These are phyloP conservation scores for Umbelopsis vinacea DNA, from an alignment of 192 early-diverging fungal species.

Conservation along the genomic window DNA sequence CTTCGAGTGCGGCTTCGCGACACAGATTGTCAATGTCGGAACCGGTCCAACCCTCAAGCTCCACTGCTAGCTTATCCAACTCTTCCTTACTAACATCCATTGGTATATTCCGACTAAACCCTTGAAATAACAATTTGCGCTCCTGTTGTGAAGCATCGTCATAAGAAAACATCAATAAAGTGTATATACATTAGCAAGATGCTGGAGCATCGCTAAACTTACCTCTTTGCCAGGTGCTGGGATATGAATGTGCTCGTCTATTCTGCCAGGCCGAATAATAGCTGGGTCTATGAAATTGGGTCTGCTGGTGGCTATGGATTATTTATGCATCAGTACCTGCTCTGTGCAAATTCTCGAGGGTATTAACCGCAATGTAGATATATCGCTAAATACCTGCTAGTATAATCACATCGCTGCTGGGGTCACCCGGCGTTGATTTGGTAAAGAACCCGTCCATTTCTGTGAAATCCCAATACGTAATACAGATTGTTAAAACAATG, in stretches of 20 bases:
- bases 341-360: too few relatives aligned
- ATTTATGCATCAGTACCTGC: background rate
- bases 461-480: conserved; percentile 18
- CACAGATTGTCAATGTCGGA: conserved; percentile 85
- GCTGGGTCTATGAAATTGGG: conserved; percentile 78
- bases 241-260: conserved; percentile 79
- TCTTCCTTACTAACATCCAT: conserved; percentile 50
- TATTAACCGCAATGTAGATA: background rate
- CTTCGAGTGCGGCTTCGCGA: conserved; percentile 79
- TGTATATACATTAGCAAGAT: background rate
- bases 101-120: conserved; percentile 59
- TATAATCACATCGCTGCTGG: conserved; percentile 64
- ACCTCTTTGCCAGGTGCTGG: conserved; percentile 61
- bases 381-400: conserved; percentile 60
- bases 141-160: conserved; percentile 38
- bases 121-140: conserved; percentile 60
- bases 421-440: conserved; percentile 23
- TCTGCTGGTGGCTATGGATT: conserved; percentile 71
- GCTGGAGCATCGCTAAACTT: background rate
- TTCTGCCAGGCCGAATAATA: conserved; percentile 81
- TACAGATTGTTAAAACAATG: too few relatives aligned
- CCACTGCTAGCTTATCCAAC: conserved; percentile 47
- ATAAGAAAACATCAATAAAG: background rate
- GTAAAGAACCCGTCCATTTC: conserved; percentile 81
- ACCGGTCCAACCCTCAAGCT: conserved; percentile 67